These are phyloP conservation scores for Cupressus sempervirens DNA, from an alignment of 75 land plant genomes.

Conservation along the genomic window DNA sequence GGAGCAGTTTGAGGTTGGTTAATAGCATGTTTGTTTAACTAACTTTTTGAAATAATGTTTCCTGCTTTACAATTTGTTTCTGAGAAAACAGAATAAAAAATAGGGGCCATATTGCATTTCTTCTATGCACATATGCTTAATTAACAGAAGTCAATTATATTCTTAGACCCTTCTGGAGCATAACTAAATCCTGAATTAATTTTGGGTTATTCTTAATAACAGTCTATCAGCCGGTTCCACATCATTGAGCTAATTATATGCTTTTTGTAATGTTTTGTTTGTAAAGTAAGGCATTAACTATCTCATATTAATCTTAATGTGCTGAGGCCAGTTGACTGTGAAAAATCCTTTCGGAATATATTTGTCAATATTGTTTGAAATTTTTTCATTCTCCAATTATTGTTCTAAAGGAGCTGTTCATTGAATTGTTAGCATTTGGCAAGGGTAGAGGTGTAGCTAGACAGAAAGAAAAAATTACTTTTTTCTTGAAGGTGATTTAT, in stretches of 20 bases:
- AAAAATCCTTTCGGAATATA: too few species aligned
- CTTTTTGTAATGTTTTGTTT: not conserved
- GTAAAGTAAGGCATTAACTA: not conserved
- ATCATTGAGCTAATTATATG: not conserved
- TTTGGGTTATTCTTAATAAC: not conserved
- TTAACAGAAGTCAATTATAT: not conserved
- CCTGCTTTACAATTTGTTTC: conserved; percentile 1
- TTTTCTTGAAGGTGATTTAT: not conserved
- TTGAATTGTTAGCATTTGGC: not conserved
- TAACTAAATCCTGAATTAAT: not conserved
- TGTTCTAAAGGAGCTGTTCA: not conserved
- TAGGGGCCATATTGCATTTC: not conserved
- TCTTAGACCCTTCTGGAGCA: not conserved
- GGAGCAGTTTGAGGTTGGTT: conserved; percentile 69
- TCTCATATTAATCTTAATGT: not conserved
- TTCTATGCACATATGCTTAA: not conserved
- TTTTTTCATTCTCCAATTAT: not conserved
- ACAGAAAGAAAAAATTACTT: not conserved
- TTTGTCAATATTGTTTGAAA: not conserved
- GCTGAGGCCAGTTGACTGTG: not conserved
- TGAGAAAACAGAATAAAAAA: not conserved
- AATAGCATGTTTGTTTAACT: not conserved
- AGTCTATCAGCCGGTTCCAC: not conserved
- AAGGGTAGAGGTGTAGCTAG: not conserved
- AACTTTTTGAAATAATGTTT: conserved; percentile 1